A percentile compares a stretch with the other conserved stretches of the same genome.
Evolutionary conservation across 1,284 basidiomycete species (phyloP).

Genomic region (Puccinia coronata): DNA sequence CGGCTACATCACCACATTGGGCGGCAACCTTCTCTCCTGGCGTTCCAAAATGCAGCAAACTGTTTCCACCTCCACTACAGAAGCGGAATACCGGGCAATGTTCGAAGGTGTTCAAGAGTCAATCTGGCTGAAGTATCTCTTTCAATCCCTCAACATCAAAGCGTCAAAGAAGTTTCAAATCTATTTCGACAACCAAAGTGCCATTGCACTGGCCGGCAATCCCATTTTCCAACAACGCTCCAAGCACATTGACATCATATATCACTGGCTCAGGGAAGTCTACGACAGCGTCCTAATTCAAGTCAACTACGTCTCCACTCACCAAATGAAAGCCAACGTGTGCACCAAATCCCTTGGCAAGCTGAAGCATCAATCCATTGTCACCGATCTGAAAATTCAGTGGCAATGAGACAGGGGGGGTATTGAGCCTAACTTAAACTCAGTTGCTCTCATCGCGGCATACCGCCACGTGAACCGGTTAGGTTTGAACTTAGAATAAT

Average conservation of each 20-base stretch:
- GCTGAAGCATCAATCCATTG: too few species aligned
- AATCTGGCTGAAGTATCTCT: not conserved
- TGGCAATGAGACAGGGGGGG: too few species aligned
- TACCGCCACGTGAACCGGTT: too few species aligned
- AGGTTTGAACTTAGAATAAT: too few species aligned
- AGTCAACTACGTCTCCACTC: too few species aligned
- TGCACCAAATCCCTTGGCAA: too few species aligned
- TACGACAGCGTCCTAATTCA: not conserved
- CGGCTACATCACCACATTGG: slow-evolving; percentile 11
- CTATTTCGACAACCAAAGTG: slow-evolving; percentile 9
- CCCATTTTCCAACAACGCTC: not conserved
- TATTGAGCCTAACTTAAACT: too few species aligned
- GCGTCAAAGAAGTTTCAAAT: not conserved
- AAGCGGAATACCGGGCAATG: slow-evolving; percentile 2
- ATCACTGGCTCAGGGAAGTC: slow-evolving; percentile 13
- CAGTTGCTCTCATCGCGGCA: too few species aligned
- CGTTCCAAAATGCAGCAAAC: slow-evolving; percentile 5
- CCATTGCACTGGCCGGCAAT: not conserved
- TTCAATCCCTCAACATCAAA: not conserved
- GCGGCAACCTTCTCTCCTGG: slow-evolving; percentile 6
- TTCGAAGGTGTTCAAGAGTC: slow-evolving; percentile 3
- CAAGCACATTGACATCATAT: slow-evolving; percentile 12
- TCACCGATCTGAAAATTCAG: too few species aligned
- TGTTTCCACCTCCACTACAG: not conserved
- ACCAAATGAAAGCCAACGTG: too few species aligned